Evolutionary conservation across 768 basidiomycete species (phyloP), one percentile per base, ranked within the genome.

Genomic region (Trametes punicea): DNA sequence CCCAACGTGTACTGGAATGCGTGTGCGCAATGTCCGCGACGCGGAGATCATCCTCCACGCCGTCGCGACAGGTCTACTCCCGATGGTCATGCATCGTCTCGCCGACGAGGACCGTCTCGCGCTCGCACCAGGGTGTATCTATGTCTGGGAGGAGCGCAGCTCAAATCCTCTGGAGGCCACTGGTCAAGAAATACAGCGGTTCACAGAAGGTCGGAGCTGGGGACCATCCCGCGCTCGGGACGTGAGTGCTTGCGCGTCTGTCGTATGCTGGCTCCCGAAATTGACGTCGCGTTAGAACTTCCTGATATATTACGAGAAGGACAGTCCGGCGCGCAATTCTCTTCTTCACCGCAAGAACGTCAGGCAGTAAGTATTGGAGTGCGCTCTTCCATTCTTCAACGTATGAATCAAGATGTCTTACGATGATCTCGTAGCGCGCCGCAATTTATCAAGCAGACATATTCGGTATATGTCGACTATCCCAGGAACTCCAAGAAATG

Each of bases 231-330:
- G 71, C 40, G 71, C 70, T 18, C 64, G 72, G 49, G 71, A 65
- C 42, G 67, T 64, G 54, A 59, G 63, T 57, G 40, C 47, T 34
- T 51, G 56, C 50, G 49, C 45, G 30, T 30, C 40, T 46, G 41
- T 55, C 46, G 42, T 30, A 29, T 16, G 11, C 27, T 16, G 51
- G 54, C 20, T 61, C 57, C 15, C 57, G 56, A 26, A 60, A 56
- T 59, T 60, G 31, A 55, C 51, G 46, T 29, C 25, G 20, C 52
- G 34, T 20, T 34, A 73, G 69, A 71, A 73, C 54, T 75, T 75
- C 62, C 64, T 75, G 10, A 68, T 73, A 51, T 75, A 75, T 54
- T 68, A 72, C 46, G 74, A 75, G 62, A 75, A 74, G 62, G 71
- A 70, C 36, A 61, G 61, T 15, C 62, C 66, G 4, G 58, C 57